Evolutionary conservation across 2,329 filamentous ascomycete species (phyloP).

Genomic region (Alternaria arbusti): DNA sequence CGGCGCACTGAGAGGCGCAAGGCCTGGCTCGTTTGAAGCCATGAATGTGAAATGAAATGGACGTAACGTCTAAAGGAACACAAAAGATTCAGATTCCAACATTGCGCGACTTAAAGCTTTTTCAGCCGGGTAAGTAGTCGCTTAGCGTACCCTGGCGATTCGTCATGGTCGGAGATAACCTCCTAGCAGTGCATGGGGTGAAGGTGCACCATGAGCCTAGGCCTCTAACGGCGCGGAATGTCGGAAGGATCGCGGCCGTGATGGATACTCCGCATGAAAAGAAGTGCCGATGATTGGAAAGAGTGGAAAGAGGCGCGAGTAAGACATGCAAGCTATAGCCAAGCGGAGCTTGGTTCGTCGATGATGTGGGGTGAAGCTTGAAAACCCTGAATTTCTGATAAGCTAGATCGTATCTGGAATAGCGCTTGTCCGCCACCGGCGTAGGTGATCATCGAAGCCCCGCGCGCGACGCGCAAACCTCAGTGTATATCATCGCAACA

Average conservation of each 20-base stretch:
- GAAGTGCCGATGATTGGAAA: background rate
- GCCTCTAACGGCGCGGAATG: background rate
- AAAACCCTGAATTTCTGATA: slow-evolving; percentile 7
- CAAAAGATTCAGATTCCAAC: background rate
- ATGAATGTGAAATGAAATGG: background rate
- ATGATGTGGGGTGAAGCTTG: slow-evolving; percentile 5
- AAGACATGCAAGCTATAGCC: slow-evolving; percentile 13
- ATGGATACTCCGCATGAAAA: background rate
- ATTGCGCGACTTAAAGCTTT: slow-evolving; percentile 4
- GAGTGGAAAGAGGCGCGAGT: background rate
- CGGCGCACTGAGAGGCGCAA: slow-evolving; percentile 27
- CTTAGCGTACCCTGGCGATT: slow-evolving; percentile 12
- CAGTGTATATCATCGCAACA: background rate
- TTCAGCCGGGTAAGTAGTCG: slow-evolving; percentile 8
- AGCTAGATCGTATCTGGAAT: background rate
- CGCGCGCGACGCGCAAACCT: background rate
- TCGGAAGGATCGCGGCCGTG: background rate
- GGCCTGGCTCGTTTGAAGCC: slow-evolving; percentile 32
- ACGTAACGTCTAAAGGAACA: background rate
- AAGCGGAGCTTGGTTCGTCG: slow-evolving; percentile 8
- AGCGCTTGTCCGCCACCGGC: background rate
- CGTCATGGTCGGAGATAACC: slow-evolving; percentile 16
- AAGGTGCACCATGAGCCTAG: slow-evolving; percentile 1
- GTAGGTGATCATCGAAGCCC: background rate
- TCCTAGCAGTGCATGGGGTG: background rate